These are phyloP conservation scores for Paraglomus brasilianum DNA, from an alignment of 192 early-diverging fungal species.

Conservation along the genomic window DNA sequence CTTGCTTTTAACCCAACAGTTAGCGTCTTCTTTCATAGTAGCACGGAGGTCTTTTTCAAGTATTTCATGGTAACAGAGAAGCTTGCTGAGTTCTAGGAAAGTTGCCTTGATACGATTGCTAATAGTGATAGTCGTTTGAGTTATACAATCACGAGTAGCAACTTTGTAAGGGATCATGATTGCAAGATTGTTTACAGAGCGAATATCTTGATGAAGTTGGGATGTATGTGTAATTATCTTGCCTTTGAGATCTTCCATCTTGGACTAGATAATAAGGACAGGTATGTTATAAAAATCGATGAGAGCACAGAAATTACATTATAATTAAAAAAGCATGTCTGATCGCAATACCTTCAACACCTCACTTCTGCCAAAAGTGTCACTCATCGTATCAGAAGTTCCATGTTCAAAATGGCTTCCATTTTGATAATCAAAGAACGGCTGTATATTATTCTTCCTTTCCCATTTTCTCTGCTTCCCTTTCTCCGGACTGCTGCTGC, in stretches of 20 bases:
- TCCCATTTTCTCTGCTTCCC: background rate
- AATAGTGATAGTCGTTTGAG: constrained; percentile 56
- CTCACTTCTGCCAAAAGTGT: constrained; percentile 11
- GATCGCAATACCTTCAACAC: constrained; percentile 1
- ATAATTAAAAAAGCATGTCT: background rate
- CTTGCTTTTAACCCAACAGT: constrained; percentile 25
- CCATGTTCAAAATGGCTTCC: background rate
- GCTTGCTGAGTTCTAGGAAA: constrained; percentile 56
- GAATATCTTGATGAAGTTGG: constrained; percentile 52
- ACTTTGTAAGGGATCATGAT: constrained; percentile 66
- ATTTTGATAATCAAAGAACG: too few species aligned
- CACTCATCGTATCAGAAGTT: background rate
- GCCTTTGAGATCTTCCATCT: constrained; percentile 21
- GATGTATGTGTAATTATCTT: constrained; percentile 24
- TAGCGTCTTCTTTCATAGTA: constrained; percentile 23
- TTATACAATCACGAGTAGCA: constrained; percentile 60
- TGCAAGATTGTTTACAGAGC: constrained; percentile 63
- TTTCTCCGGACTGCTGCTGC: background rate
- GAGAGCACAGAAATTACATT: background rate
- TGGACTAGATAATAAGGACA: constrained; percentile 8
- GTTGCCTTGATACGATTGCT: constrained; percentile 56
- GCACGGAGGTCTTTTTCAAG: constrained; percentile 48
- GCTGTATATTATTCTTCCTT: too few species aligned
- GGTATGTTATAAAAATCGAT: background rate
- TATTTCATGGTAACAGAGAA: constrained; percentile 73